Base-by-base conservation (phyloP, 2,329 filamentous ascomycete species). In the Pseudogymnoascus sp. region DNA sequence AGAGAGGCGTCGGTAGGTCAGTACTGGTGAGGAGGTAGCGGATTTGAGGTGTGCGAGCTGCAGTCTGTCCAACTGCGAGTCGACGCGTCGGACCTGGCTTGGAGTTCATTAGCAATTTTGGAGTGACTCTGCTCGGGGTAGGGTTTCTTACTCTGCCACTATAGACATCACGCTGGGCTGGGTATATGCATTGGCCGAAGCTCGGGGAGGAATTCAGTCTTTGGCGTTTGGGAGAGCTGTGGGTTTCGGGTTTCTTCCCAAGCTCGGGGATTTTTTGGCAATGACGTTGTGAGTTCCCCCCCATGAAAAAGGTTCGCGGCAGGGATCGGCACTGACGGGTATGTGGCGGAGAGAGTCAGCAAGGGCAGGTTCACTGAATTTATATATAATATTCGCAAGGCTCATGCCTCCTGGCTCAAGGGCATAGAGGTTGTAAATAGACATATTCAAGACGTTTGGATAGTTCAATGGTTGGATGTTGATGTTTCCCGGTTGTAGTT, bases 51-150 rank as follows among this genome's bases (percentile, higher is more conserved):
- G 77, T 29, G 76, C 77, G 64, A 83, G 77, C 23, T 82, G 81
- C 64, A 88, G 81, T 65, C 84, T 82, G 73, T 89, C 86, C 65
- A 89, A 81, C 72, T 87, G 85, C 69, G 82, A 80, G 74, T 88
- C 86, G 64, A 88, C 77, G 66, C 82, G 82, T 71, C 83, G 82
- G 66, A 88, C 81, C 74, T 86, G 84, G 63, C 72, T 74, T 39
- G 59, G 16, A 47, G 42, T 21, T 21, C 26, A 14, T 37, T 23
- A 60, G 40, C 34, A 16, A 29, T 47, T 26, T 64, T 63, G 60
- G 51, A 31, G 39, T 66, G 63, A 23, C 26, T 42, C 11, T 37
- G 62, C 14, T 37, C 14, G 40, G 61, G 31, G 57, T 26, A 39
- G 31, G 61, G 65, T 57, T 63, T 51, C 74, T 71, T 74, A 79